Evolutionary conservation across 208 protist genomes (phyloP), one percentile per base, ranked within the genome.

Genomic region (Acanthamoeba lenticulata): DNA sequence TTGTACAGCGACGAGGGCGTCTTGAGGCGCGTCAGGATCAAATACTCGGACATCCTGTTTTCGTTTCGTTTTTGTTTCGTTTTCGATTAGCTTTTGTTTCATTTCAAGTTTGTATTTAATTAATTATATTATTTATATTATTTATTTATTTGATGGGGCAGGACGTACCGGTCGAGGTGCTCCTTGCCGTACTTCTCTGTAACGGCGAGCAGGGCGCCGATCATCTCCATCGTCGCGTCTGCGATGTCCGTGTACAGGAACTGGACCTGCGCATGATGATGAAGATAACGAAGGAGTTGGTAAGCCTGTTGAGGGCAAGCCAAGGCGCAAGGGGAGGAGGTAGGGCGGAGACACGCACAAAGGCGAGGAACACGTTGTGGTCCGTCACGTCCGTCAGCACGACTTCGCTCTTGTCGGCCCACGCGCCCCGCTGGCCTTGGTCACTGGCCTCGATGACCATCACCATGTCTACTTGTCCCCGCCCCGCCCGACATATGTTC

Each of bases 191-290:
- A 93, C 32, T 65, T 49, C 45, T 93, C 49, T 13, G 89, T 93
- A 24, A 81, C 62, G 3, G 40, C 65, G 29, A 93, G 89, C 45
- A 93, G 65, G 19, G 65, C 17, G 32, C 89, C 89, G 13, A 93
- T 93, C 89, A 93, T 93, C 47, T 93, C 89, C 65, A 27, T 77
- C 21, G 89, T 67, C n/a, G 89, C 89, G 11, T 93, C 89, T 32
- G 89, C 89, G 13, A 93, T 49, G 13, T 93, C 89, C 29, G 89
- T 83, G 65, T 93, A 93, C 38, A 93, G 40, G 29, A 93, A 93
- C 17, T 83, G 36, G 24, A 93, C 32, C 89, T 93, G 86, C 0
- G 67, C 52, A 52, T 86, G n/a, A 62, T 29, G 29, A 11, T 2
- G 27, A 67, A 24, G 9, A 29, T 34, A 47, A 72, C 9, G 55